These are phyloP conservation scores for Canavalia ensiformis DNA, from an alignment of 306 rosid genomes.

Conservation along the genomic window DNA sequence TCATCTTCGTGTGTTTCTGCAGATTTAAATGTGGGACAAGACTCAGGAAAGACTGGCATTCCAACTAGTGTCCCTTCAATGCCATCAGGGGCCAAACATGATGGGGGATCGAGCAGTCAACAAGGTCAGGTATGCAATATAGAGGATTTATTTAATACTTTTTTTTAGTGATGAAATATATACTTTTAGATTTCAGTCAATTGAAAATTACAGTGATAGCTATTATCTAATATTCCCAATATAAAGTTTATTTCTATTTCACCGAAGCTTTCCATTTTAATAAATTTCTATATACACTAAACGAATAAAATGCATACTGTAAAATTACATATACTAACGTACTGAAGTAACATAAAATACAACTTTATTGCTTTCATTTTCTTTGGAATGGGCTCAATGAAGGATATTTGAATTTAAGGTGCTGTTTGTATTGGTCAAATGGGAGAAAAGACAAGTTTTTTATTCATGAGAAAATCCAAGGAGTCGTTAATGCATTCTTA, in stretches of 20 bases:
- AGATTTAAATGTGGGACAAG: constrained; percentile 45
- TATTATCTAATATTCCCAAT: neutral
- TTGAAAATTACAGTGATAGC: neutral
- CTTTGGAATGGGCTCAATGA: neutral
- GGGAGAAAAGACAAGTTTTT: neutral
- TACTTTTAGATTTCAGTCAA: constrained; percentile 14
- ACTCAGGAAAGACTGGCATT: constrained; percentile 40
- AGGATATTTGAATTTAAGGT: neutral
- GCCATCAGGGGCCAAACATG: constrained; percentile 39
- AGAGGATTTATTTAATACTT: constrained; percentile 5
- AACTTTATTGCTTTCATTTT: constrained; percentile 20
- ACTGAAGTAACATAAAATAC: neutral
- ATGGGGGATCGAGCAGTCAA: constrained; percentile 57
- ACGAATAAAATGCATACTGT: neutral
- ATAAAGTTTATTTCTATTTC: neutral
- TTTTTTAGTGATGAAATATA: neutral
- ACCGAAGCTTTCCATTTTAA: constrained; percentile 3
- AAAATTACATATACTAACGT: neutral
- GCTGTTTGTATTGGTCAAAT: neutral
- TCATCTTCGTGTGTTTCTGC: constrained; percentile 60
- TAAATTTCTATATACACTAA: neutral
- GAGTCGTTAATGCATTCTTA: neutral
- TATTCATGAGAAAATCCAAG: constrained; percentile 21
- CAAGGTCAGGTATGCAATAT: constrained; percentile 62
- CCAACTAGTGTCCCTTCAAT: constrained; percentile 39